Base-by-base conservation (phyloP, 2,329 filamentous ascomycete species). In the Fusarium hainanense region DNA sequence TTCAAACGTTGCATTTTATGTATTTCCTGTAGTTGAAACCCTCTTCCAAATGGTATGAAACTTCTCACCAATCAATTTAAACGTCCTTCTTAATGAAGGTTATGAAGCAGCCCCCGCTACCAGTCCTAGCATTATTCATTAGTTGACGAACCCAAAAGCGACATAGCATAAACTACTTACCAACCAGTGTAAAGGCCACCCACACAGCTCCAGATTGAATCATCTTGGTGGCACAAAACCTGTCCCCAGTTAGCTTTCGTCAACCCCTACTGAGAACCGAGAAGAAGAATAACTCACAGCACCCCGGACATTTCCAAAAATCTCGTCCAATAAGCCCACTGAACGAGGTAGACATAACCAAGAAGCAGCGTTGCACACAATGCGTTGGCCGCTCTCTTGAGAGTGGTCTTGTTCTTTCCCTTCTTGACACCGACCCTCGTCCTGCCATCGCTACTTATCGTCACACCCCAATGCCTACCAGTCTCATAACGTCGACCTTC, bases 401-500 rank as follows among this genome's bases (percentile, higher is more conserved):
- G 9, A 1, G 21, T 18, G 8, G 46, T 46, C 6, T 32, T 60
- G 8, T 41, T 63, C 6, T 32, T 52, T 10, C 55, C 48, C 14
- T 46, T 55, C 49, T 68, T 58, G 20, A 73, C 37, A 2, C 54
- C 50, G 16, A 75, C 30, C 10, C 43, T 68, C 3, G 73, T 60
- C 27, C 30, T 58, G 1, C 73, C 73, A n/a, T 71, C 68, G 2
- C 28, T 46, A 14, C 27, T 47, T 12, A 74, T 57, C 2, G 57
- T 63, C 8, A 65, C 72, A 4, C 69, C 68, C 72, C 73, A 75
- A 32, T 63, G 72, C 4, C 67, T 37, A 0, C 65, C 65, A 0
- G 66, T 60, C 30, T 73, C 69, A 11, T 74, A 73, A 3, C 73
- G 55, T 25, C 72, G 42, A 8, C 73, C 69, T 49, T 74, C 67